Base-by-base conservation (phyloP, 2,329 filamentous ascomycete species). In the Sporothrix curviconia region DNA sequence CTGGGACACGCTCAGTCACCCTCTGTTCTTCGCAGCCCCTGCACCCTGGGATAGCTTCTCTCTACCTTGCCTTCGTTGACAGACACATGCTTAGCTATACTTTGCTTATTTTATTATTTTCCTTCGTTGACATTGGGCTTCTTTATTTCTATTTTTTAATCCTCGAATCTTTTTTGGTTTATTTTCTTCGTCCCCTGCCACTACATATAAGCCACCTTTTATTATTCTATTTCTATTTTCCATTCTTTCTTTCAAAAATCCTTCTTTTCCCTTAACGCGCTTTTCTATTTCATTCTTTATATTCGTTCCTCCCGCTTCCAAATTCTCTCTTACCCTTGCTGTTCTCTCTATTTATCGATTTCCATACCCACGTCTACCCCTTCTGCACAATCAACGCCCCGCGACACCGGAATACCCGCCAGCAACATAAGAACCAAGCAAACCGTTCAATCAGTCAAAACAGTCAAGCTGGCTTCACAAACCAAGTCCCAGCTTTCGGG, bases 391-490 rank as follows among this genome's bases (percentile, higher is more conserved):
- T 36, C 11, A 9, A 37, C 14, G 12, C 7, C 7, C 7, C 44
- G 19, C 17, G 6, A 14, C 3, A 4, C 34, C 28, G 49, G 22
- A 51, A 3, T 15, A 8, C 49, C n/a, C 17, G 19, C 3, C 24
- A 46, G 53, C 36, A 15, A n/a, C 9, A 30, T 36, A 37, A 25
- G 6, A 28, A 25, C 19, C 42, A 12, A 4, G n/a, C 17, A 43
- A 7, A 12, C 15, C 28, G 12, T n/a, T 5, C 30, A 11, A n/a
- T 22, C 34, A 50, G 34, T 19, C 25, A 17, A 25, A 22, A 28
- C 28, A 47, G 46, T 42, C 46, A 59, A 40, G 46, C 57, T 59
- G 57, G 57, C 57, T 47, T 59, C 57, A 22, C 57, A 55, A 42
- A 39, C 46, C 1, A 57, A 59, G 32, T 12, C 43, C 6, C 43